phyloP scores from a whole-genome alignment of 345 rosid genomes.

The Microcos paniculata region DNA sequence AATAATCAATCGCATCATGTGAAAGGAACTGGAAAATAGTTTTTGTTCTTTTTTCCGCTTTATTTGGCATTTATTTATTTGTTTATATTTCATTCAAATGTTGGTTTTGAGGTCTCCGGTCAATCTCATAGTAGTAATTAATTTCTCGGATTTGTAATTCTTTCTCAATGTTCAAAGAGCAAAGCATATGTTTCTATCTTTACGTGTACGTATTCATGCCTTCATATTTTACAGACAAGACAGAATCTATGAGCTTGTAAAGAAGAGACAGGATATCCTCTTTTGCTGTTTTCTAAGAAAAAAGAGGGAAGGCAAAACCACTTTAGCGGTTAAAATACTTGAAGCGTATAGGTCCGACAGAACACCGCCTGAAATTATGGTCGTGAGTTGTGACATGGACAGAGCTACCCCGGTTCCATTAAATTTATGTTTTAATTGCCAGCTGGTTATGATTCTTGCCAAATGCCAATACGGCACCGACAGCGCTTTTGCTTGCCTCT shows the following conservation, averaged over 20 bases:
- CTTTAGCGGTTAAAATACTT: background rate
- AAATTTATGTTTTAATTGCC: background rate
- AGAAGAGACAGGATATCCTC: background rate
- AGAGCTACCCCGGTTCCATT: background rate
- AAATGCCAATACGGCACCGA: background rate
- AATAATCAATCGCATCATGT: slow-evolving; percentile 37
- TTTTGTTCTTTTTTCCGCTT: background rate
- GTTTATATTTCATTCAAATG: background rate
- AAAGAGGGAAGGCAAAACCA: background rate
- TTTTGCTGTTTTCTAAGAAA: slow-evolving; percentile 2
- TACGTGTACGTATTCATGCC: background rate
- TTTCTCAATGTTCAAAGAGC: background rate
- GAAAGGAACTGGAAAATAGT: slow-evolving; percentile 11
- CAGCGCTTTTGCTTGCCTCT: background rate
- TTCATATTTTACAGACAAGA: background rate
- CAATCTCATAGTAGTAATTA: background rate
- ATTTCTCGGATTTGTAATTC: slow-evolving; percentile 1
- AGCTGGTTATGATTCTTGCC: slow-evolving; percentile 7
- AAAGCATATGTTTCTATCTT: background rate
- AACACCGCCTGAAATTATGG: slow-evolving; percentile 2
- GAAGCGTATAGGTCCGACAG: background rate
- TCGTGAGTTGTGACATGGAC: background rate
- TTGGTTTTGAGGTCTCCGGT: background rate
- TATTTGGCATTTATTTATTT: background rate
- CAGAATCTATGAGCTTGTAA: background rate